Evolutionary conservation across 768 basidiomycete species (phyloP), one percentile per base, ranked within the genome.

Genomic region (Ephemerocybe angulata): DNA sequence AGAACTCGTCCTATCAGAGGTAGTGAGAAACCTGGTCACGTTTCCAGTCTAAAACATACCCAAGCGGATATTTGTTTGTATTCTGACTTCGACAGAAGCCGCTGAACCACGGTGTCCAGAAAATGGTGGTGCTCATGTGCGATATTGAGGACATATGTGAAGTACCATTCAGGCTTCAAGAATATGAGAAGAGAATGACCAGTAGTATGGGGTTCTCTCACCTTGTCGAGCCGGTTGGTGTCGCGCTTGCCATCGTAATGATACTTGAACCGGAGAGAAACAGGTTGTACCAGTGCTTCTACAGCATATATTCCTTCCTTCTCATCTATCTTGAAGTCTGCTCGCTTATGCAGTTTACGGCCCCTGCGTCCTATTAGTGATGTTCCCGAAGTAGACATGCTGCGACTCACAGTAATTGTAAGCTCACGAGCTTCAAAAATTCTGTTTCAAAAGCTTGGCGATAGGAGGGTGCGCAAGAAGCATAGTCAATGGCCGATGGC

Each of bases 171-270:
- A 1, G 97, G 96, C 93, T 96, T 63, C 22, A 31, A 51, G 37
- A 54, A 8, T 30, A 24, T 31, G 38, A 50, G 38, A 37, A 50
- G 53, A 33, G 13, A 52, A 33, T 10, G 24, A 35, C 50, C 51
- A 19, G 37, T 15, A 25, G 30, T 25, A 19, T 30, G 19, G 3
- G 25, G 11, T 21, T 28, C 38, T 46, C 54, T 49, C 50, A 90
- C 94, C 83, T 98, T 98, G 72, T 98, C 96, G 10, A 93, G 68
- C 50, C 91, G 79, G 68, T 98, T 99, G 0, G 97, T 99, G 60
- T 85, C 82, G 31, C 93, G 78, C 17, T 82, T 76, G 0, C 90
- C 85, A 54, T 98, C 93, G 58, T 98, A 98, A 65, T 99, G 97
- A 66, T 88, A 99, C 63, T 88, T 91, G 76, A 98, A 99, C 19